phyloP scores from a whole-genome alignment of 2,329 filamentous ascomycete species.

The Cordyceps cicadae region DNA sequence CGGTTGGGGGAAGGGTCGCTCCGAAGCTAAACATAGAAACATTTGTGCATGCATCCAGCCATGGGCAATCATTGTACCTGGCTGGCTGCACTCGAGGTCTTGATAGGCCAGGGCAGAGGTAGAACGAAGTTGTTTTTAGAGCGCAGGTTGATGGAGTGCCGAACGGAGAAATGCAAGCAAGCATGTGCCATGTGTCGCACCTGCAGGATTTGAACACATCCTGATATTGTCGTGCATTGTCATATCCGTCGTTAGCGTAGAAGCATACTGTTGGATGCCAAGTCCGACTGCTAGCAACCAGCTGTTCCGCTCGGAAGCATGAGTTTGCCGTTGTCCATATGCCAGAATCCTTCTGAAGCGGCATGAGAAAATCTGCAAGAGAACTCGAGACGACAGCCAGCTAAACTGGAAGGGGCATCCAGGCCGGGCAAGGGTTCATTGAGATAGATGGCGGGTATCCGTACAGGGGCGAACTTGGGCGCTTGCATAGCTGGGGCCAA shows the following conservation, averaged over 20 bases:
- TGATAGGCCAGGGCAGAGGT: neutral
- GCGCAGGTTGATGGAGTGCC: neutral
- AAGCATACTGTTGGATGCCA: no score
- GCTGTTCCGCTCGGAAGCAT: neutral
- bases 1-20: neutral
- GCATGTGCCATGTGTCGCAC: neutral
- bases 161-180: neutral
- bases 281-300: neutral
- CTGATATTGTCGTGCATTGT: neutral
- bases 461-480: neutral
- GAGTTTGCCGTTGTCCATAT: neutral
- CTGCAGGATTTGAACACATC: neutral
- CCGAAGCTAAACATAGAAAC: neutral
- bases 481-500: conserved; percentile 4
- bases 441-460: neutral
- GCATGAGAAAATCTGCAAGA: neutral
- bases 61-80: neutral
- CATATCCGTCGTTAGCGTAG: neutral
- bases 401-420: neutral
- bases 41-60: neutral
- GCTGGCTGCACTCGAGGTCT: neutral
- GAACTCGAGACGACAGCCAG: neutral
- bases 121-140: neutral
- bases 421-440: neutral
- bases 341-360: neutral